These are phyloP conservation scores for Yamadazyma sp. DNA, from an alignment of 1,139 yeast species.

Conservation along the genomic window DNA sequence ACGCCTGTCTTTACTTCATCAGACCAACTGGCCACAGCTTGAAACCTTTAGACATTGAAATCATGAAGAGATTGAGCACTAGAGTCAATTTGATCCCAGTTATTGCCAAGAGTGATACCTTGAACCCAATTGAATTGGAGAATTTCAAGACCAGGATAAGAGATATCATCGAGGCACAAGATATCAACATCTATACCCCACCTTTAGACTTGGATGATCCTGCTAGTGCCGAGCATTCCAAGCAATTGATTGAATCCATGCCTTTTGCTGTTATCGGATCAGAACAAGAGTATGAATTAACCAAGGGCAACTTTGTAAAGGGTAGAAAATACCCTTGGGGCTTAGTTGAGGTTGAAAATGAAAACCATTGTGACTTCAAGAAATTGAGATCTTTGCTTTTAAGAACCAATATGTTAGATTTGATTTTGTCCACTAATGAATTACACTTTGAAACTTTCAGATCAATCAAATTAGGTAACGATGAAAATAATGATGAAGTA, in stretches of 20 bases:
- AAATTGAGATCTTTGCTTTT: slow-evolving; percentile 83
- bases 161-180: slow-evolving; percentile 89
- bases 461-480: slow-evolving; percentile 70
- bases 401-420: slow-evolving; percentile 92
- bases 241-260: slow-evolving; percentile 83
- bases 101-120: slow-evolving; percentile 92
- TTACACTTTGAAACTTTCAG: slow-evolving; percentile 89
- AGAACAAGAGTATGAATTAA: slow-evolving; percentile 77
- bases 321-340: slow-evolving; percentile 99
- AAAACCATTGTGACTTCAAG: slow-evolving; percentile 91
- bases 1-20: slow-evolving; percentile 91
- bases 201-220: slow-evolving; percentile 74
- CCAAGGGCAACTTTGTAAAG: slow-evolving; percentile 72
- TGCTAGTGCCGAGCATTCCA: slow-evolving; percentile 77
- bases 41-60: slow-evolving; percentile 92
- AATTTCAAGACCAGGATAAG: slow-evolving; percentile 84
- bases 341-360: slow-evolving; percentile 94
- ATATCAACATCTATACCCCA: slow-evolving; percentile 86
- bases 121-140: slow-evolving; percentile 78
- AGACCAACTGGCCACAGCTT: slow-evolving; percentile 95
- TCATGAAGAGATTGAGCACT: slow-evolving; percentile 82
- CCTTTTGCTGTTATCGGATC: slow-evolving; percentile 94
- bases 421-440: slow-evolving; percentile 86
- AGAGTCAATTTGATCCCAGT: slow-evolving; percentile 94
- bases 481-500: slow-evolving; percentile 40